Evolutionary conservation across 2,329 filamentous ascomycete species (phyloP).

Genomic region (Alternaria viburni): DNA sequence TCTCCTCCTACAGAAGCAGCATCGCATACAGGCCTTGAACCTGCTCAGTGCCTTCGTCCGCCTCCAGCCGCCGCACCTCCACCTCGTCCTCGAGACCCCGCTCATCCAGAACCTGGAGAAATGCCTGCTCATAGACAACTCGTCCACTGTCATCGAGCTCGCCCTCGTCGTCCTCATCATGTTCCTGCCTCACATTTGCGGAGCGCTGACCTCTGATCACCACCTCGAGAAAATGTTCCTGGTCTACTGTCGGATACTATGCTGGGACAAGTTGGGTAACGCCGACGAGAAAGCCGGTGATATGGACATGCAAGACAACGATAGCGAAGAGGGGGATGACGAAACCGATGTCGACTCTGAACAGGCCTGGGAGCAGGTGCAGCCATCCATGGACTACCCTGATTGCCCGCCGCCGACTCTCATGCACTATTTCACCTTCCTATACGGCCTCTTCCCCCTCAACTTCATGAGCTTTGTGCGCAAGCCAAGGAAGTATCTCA

Average conservation of each 20-base stretch:
- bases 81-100: slow-evolving; percentile 73
- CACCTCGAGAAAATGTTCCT: slow-evolving; percentile 78
- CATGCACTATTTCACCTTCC: slow-evolving; percentile 77
- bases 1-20: slow-evolving; percentile 68
- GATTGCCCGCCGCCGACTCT: slow-evolving; percentile 67
- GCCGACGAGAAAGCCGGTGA: slow-evolving; percentile 15
- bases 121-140: slow-evolving; percentile 78
- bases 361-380: slow-evolving; percentile 68
- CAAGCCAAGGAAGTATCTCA: slow-evolving; percentile 79
- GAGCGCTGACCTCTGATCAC: slow-evolving; percentile 64
- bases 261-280: slow-evolving; percentile 69
- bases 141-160: slow-evolving; percentile 76
- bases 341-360: slow-evolving; percentile 32
- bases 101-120: slow-evolving; percentile 74
- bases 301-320: slow-evolving; percentile 23
- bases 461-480: slow-evolving; percentile 88
- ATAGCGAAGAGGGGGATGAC: slow-evolving; percentile 49
- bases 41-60: slow-evolving; percentile 76
- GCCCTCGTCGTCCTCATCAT: slow-evolving; percentile 78
- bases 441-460: slow-evolving; percentile 83
- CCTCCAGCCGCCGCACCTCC: slow-evolving; percentile 78
- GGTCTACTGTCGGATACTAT: slow-evolving; percentile 78
- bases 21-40: slow-evolving; percentile 68
- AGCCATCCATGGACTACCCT: slow-evolving; percentile 65
- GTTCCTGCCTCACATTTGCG: slow-evolving; percentile 82